phyloP scores from a whole-genome alignment of 2,329 filamentous ascomycete genomes.

The Colletotrichum echinochloae region DNA sequence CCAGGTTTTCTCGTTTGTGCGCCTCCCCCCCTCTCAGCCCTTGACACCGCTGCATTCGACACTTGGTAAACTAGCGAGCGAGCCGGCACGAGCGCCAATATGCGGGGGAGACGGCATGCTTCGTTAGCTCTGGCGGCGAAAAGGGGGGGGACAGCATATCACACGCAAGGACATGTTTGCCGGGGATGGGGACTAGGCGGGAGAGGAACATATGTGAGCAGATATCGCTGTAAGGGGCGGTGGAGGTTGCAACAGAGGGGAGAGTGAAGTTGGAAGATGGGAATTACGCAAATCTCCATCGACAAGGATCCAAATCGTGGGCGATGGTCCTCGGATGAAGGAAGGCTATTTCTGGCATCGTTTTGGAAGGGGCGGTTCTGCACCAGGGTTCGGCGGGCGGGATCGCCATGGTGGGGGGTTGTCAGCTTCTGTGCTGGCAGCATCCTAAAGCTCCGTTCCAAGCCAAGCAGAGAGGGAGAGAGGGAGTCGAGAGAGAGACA shows the following conservation, averaged over 20 bases:
- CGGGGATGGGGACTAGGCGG: neutral
- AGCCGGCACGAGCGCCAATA: neutral
- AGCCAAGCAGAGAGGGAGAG: neutral
- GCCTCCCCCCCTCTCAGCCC: neutral
- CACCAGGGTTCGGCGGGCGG: neutral
- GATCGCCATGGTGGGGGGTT: neutral
- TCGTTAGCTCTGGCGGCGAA: conserved; percentile 24
- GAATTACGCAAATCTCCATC: conserved; percentile 25
- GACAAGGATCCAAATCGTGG: conserved; percentile 30
- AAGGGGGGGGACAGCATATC: conserved; percentile 8
- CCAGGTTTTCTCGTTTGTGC: neutral
- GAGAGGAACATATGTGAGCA: neutral
- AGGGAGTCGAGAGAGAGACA: neutral
- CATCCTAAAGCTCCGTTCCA: neutral
- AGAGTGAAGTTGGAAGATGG: conserved; percentile 11
- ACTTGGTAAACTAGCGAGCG: conserved; percentile 4
- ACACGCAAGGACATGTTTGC: conserved; percentile 8
- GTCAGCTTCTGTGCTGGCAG: conserved; percentile 4
- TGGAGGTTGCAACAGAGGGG: conserved; percentile 13
- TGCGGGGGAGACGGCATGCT: conserved; percentile 25
- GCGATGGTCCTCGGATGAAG: neutral
- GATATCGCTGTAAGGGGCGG: conserved; percentile 27
- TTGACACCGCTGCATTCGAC: conserved; percentile 4
- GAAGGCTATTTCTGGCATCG: conserved; percentile 1
- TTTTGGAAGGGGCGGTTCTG: neutral